Conservation (phyloP, 2,329 filamentous ascomycete species). For the Mycosphaerella arachidis region DNA sequence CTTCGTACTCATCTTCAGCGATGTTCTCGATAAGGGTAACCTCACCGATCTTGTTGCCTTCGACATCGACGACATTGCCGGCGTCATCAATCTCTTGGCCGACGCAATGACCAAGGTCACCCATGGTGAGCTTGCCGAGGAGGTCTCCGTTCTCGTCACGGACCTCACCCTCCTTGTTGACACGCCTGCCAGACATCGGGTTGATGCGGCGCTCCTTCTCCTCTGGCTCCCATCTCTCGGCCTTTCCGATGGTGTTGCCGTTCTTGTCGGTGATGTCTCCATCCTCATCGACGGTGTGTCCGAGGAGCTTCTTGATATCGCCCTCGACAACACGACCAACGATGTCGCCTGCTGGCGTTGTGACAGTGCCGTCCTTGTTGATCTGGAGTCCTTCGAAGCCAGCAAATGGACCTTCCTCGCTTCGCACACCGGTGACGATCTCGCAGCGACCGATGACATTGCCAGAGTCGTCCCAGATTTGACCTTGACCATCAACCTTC, state of each 20-base stretch:
- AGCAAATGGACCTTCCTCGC: conserved; percentile 55
- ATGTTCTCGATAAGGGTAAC: conserved; percentile 60
- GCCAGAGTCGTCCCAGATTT: conserved; percentile 61
- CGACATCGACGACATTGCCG: conserved; percentile 50
- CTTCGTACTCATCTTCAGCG: conserved; percentile 47
- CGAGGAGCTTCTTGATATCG: conserved; percentile 48
- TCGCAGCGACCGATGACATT: conserved; percentile 58
- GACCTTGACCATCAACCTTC: conserved; percentile 59
- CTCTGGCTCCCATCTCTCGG: conserved; percentile 51
- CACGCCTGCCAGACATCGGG: conserved; percentile 54
- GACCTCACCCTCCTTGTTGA: conserved; percentile 52
- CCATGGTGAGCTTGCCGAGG: conserved; percentile 47
- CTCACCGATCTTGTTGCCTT: conserved; percentile 61
- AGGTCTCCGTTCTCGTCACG: conserved; percentile 49
- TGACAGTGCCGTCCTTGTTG: conserved; percentile 55
- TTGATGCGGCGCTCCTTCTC: conserved; percentile 54
- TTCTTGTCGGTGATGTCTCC: conserved; percentile 52
- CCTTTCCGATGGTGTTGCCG: conserved; percentile 50
- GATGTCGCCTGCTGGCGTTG: conserved; percentile 43
- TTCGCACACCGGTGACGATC: conserved; percentile 47
- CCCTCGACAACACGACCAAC: conserved; percentile 49
- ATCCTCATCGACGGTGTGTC: conserved; percentile 49
- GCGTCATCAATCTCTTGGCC: conserved; percentile 51
- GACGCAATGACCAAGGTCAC: conserved; percentile 49
- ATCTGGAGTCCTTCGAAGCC: conserved; percentile 56